Conservation (phyloP, 2,329 filamentous ascomycete genomes). For the Cucurbitaria berberidis region DNA sequence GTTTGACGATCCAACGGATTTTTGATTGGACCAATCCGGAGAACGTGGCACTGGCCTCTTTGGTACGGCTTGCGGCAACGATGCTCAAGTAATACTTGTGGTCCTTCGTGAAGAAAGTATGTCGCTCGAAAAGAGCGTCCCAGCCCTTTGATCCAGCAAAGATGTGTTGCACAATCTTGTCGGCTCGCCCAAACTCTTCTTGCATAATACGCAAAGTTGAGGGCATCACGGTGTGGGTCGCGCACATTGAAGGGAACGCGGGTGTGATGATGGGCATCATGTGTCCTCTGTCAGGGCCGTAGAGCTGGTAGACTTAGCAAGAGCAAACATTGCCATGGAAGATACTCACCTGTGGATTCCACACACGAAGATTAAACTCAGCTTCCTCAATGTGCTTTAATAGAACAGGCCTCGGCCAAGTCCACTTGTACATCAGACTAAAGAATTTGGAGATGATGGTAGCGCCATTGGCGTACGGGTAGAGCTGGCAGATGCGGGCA, state of each 20-base stretch:
- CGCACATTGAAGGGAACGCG: slow-evolving; percentile 96
- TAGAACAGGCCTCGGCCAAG: slow-evolving; percentile 91
- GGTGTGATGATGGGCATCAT: slow-evolving; percentile 99
- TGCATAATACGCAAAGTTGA: slow-evolving; percentile 87
- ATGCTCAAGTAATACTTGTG: slow-evolving; percentile 97
- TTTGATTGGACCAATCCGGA: slow-evolving; percentile 94
- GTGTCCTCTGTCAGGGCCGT: slow-evolving; percentile 81
- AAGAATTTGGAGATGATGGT: slow-evolving; percentile 95
- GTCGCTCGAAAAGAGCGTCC: slow-evolving; percentile 87
- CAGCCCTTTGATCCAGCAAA: slow-evolving; percentile 77
- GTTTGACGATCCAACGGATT: slow-evolving; percentile 81
- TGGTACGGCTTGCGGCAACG: slow-evolving; percentile 79
- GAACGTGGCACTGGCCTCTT: slow-evolving; percentile 86
- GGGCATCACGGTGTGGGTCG: slow-evolving; percentile 89
- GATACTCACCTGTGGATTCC: slow-evolving; percentile 81
- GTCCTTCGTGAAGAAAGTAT: slow-evolving; percentile 89
- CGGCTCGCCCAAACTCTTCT: slow-evolving; percentile 78
- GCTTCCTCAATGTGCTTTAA: slow-evolving; percentile 87
- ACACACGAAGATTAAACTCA: slow-evolving; percentile 81
- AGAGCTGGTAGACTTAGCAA: slow-evolving; percentile 60
- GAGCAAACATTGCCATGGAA: slow-evolving; percentile 6
- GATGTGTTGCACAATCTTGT: slow-evolving; percentile 79
- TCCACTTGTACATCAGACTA: slow-evolving; percentile 86
- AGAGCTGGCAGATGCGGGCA: slow-evolving; percentile 92
- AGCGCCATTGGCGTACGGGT: slow-evolving; percentile 87